phyloP scores from a whole-genome alignment of 202 grass and related monocot genomes.

The Schoenoplectus triqueter region DNA sequence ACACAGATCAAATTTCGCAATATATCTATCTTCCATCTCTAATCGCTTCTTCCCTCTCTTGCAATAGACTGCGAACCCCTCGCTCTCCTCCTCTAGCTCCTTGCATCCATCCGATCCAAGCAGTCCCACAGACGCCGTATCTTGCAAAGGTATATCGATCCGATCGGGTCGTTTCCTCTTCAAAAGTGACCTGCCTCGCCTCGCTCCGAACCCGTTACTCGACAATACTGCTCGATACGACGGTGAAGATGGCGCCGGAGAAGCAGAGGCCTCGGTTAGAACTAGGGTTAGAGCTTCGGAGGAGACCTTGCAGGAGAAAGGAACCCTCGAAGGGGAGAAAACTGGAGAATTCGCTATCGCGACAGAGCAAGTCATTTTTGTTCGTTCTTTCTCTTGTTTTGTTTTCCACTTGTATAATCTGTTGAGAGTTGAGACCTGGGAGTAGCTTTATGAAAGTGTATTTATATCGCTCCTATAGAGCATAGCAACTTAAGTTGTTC shows the following conservation, averaged over 20 bases:
- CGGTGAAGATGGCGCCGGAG: slow-evolving; percentile 29
- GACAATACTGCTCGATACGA: slow-evolving; percentile 18
- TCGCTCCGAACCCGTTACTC: slow-evolving; percentile 38
- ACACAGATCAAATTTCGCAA: slow-evolving; percentile 63
- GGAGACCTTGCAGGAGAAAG: slow-evolving; percentile 80
- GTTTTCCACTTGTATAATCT: not conserved
- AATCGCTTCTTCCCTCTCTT: slow-evolving; percentile 78
- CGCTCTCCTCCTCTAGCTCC: slow-evolving; percentile 71
- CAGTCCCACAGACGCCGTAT: slow-evolving; percentile 42
- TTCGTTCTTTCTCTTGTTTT: not conserved
- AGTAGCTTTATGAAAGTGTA: too few relatives aligned
- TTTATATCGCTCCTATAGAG: too few relatives aligned
- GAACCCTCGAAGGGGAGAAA: slow-evolving; percentile 79
- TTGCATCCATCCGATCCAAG: slow-evolving; percentile 58
- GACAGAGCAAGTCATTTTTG: slow-evolving; percentile 72
- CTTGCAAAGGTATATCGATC: slow-evolving; percentile 61
- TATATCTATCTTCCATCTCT: slow-evolving; percentile 93
- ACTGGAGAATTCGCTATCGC: slow-evolving; percentile 83
- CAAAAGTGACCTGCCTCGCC: slow-evolving; percentile 37
- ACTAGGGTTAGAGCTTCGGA: slow-evolving; percentile 53
- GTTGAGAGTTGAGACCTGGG: not conserved
- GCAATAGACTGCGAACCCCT: slow-evolving; percentile 80
- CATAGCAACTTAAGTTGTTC: too few relatives aligned
- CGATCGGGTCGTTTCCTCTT: slow-evolving; percentile 85
- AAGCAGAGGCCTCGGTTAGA: slow-evolving; percentile 36